These are phyloP conservation scores for Clavispora carvajalis DNA, from an alignment of 805 yeast species.

Conservation along the genomic window DNA sequence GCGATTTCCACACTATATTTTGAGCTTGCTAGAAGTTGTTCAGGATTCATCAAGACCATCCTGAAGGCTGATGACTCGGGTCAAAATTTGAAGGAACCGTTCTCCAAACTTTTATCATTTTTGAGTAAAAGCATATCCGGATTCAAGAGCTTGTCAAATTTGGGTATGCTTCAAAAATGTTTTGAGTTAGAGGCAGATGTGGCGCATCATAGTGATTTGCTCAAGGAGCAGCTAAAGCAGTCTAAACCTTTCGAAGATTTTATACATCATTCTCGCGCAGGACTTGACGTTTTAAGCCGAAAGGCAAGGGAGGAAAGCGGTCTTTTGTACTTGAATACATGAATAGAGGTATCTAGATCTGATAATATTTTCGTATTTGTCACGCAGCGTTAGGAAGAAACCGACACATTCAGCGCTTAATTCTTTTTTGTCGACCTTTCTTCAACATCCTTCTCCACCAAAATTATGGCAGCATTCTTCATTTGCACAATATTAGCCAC, in stretches of 20 bases:
- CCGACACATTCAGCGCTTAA: background rate
- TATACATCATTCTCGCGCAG: conserved; percentile 9
- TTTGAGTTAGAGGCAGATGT: conserved; percentile 36
- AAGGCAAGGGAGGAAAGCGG: conserved; percentile 8
- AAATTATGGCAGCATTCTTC: conserved; percentile 72
- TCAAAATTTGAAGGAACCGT: conserved; percentile 6
- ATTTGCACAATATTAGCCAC: conserved; percentile 83
- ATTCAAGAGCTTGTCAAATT: conserved; percentile 34
- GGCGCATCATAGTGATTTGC: conserved; percentile 12
- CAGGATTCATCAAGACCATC: background rate
- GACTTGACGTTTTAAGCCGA: conserved; percentile 8
- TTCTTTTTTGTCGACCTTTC: conserved; percentile 27
- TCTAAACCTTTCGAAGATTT: conserved; percentile 10
- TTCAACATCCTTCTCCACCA: conserved; percentile 74
- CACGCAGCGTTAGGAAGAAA: background rate
- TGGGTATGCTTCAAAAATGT: conserved; percentile 34
- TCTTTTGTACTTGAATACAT: background rate
- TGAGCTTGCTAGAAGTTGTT: conserved; percentile 25
- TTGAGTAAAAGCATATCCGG: conserved; percentile 42
- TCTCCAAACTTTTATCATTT: conserved; percentile 30
- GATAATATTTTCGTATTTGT: background rate
- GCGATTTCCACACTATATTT: conserved; percentile 31
- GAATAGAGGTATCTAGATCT: background rate
- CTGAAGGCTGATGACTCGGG: background rate
- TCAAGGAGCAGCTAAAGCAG: conserved; percentile 4